Evolutionary conservation across 768 basidiomycete genomes (phyloP).

Genomic region (Lactarius pseudohatsudake): DNA sequence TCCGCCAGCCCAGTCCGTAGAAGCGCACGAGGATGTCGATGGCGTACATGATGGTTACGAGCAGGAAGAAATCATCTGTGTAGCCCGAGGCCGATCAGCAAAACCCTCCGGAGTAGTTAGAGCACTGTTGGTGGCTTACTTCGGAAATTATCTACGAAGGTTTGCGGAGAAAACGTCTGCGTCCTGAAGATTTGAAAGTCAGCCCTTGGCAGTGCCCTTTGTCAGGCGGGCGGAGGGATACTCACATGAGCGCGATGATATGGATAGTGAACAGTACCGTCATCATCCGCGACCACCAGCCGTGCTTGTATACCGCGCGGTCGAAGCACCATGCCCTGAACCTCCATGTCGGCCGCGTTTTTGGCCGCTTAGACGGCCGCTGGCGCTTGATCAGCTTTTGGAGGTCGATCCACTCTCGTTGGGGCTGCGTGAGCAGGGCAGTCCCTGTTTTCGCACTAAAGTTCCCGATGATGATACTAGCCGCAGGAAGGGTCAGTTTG

Average conservation of each 20-base stretch:
- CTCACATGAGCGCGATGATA: slow-evolving; percentile 80
- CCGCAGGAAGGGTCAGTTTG: slow-evolving; percentile 10
- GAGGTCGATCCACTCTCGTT: slow-evolving; percentile 92
- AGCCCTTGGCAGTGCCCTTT: neutral
- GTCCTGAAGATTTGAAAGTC: slow-evolving; percentile 53
- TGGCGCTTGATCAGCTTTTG: slow-evolving; percentile 86
- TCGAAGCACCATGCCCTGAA: slow-evolving; percentile 88
- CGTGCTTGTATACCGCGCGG: slow-evolving; percentile 86
- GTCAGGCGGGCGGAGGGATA: slow-evolving; percentile 10
- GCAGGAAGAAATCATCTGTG: slow-evolving; percentile 75
- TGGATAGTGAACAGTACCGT: slow-evolving; percentile 79
- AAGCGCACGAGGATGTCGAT: slow-evolving; percentile 77
- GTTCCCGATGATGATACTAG: slow-evolving; percentile 92
- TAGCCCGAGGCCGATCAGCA: slow-evolving; percentile 10
- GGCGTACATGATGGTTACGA: slow-evolving; percentile 67
- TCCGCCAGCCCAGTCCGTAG: slow-evolving; percentile 79
- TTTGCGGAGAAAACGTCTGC: slow-evolving; percentile 62
- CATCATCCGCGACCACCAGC: slow-evolving; percentile 86
- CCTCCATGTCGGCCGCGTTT: slow-evolving; percentile 49
- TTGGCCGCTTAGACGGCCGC: slow-evolving; percentile 80
- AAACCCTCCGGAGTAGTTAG: neutral
- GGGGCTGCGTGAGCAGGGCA: slow-evolving; percentile 81
- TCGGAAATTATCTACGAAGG: slow-evolving; percentile 52
- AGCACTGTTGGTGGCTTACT: slow-evolving; percentile 44
- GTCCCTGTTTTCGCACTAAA: slow-evolving; percentile 85